Conservation (phyloP, 2,329 filamentous ascomycete genomes). For the Diaporthe humulicola region DNA sequence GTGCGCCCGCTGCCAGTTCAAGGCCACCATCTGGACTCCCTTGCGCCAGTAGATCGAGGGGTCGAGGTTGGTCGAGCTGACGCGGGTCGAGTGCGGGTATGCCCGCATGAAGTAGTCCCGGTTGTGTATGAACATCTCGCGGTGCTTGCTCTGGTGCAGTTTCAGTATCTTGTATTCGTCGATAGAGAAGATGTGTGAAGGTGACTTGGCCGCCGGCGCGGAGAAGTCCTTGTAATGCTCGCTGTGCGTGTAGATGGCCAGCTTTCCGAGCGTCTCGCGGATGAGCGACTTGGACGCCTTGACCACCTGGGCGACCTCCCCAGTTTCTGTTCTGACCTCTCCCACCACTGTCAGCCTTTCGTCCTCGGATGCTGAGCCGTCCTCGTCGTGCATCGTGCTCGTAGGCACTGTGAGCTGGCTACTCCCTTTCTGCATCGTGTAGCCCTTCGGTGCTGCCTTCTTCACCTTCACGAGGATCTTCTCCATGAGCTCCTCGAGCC, state of each 20-base stretch:
- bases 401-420: constrained; percentile 51
- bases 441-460: constrained; percentile 57
- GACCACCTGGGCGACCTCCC: constrained; percentile 46
- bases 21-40: constrained; percentile 96
- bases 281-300: constrained; percentile 72
- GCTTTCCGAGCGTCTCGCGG: constrained; percentile 76
- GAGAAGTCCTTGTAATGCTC: constrained; percentile 83
- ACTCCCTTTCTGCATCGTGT: constrained; percentile 39
- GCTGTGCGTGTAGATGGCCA: constrained; percentile 90
- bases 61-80: constrained; percentile 95
- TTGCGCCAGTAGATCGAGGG: constrained; percentile 92
- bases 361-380: constrained; percentile 59
- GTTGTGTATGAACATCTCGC: constrained; percentile 88
- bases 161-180: constrained; percentile 81
- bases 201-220: constrained; percentile 71
- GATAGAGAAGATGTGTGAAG: constrained; percentile 86
- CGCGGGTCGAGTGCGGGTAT: constrained; percentile 83
- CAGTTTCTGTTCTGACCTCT: constrained; percentile 30
- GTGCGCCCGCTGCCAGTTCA: constrained; percentile 88
- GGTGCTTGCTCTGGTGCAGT: constrained; percentile 72
- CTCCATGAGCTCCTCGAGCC: constrained; percentile 77
- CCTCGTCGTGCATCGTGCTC: constrained; percentile 52
- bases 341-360: constrained; percentile 48
- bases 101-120: constrained; percentile 89
- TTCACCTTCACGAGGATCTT: constrained; percentile 92